phyloP scores from a whole-genome alignment of 495 filamentous ascomycete genomes.

The Clavariopsis aquatica region DNA sequence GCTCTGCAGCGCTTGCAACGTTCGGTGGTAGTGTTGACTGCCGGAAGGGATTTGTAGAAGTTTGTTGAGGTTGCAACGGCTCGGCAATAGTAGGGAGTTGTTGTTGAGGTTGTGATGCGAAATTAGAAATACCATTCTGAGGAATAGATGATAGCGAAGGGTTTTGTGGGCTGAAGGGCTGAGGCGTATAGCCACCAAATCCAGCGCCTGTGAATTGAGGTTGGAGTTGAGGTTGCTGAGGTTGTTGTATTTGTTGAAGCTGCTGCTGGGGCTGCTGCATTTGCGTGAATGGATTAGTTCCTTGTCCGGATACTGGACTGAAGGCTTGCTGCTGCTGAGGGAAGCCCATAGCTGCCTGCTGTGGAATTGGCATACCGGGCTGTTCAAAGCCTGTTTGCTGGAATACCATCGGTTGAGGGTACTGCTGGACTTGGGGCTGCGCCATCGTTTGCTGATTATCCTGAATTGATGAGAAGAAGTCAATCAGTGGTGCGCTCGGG shows the following conservation, averaged over 20 bases:
- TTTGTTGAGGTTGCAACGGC: slow-evolving; percentile 38
- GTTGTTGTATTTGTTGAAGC: slow-evolving; percentile 42
- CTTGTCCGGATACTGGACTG: slow-evolving; percentile 39
- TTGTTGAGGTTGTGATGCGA: slow-evolving; percentile 50
- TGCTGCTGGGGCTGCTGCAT: slow-evolving; percentile 52
- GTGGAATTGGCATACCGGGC: slow-evolving; percentile 36
- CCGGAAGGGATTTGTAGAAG: slow-evolving; percentile 45
- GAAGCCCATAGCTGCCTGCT: slow-evolving; percentile 49
- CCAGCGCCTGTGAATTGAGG: slow-evolving; percentile 72
- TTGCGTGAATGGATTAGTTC: slow-evolving; percentile 58
- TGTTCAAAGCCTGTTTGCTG: slow-evolving; percentile 40
- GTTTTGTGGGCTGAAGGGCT: slow-evolving; percentile 43
- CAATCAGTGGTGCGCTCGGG: slow-evolving; percentile 61
- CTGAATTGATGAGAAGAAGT: slow-evolving; percentile 98
- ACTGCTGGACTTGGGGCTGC: slow-evolving; percentile 47
- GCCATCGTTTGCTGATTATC: slow-evolving; percentile 80
- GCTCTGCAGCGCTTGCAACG: slow-evolving; percentile 10
- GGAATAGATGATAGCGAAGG: slow-evolving; percentile 60
- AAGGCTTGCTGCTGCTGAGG: slow-evolving; percentile 42
- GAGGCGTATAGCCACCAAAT: slow-evolving; percentile 76
- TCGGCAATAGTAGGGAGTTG: slow-evolving; percentile 29
- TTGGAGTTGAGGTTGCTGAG: slow-evolving; percentile 52
- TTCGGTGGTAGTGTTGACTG: slow-evolving; percentile 39
- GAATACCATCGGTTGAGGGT: slow-evolving; percentile 50
- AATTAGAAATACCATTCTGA: slow-evolving; percentile 59